Evolutionary conservation across 331 rosid species (phyloP).

Genomic region (Telfairia occidentalis): DNA sequence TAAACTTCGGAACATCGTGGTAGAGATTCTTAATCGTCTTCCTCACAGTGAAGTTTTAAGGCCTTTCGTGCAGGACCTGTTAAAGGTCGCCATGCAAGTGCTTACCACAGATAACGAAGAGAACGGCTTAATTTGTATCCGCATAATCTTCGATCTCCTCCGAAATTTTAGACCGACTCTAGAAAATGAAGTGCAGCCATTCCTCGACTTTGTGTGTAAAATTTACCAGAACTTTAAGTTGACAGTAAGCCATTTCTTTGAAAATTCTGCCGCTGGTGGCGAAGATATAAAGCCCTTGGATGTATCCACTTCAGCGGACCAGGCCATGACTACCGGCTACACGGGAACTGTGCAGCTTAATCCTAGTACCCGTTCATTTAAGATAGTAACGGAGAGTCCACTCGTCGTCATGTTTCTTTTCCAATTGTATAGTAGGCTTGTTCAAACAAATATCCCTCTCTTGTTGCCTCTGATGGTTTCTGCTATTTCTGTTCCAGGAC

Average conservation of each 20-base stretch:
- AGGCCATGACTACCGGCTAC: slow-evolving; percentile 27
- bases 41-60: slow-evolving; percentile 95
- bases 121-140: slow-evolving; percentile 68
- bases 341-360: slow-evolving; percentile 58
- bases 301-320: slow-evolving; percentile 45
- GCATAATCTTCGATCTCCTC: slow-evolving; percentile 81
- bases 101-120: slow-evolving; percentile 85
- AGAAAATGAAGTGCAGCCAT: slow-evolving; percentile 84
- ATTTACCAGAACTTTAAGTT: slow-evolving; percentile 68
- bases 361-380: slow-evolving; percentile 92
- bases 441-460: slow-evolving; percentile 83
- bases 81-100: slow-evolving; percentile 88
- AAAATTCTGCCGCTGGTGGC: slow-evolving; percentile 35
- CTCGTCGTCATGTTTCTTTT: slow-evolving; percentile 89
- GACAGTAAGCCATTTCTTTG: slow-evolving; percentile 80
- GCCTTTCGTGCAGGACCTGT: slow-evolving; percentile 83
- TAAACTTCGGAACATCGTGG: slow-evolving; percentile 73
- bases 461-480: slow-evolving; percentile 86
- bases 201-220: slow-evolving; percentile 76
- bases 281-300: slow-evolving; percentile 73
- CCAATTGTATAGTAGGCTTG: slow-evolving; percentile 77
- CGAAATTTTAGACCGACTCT: slow-evolving; percentile 77
- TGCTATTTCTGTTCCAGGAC: slow-evolving; percentile 91
- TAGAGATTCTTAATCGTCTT: slow-evolving; percentile 80
- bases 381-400: slow-evolving; percentile 87